These are phyloP conservation scores for Phytophthora litchii DNA, from an alignment of 352 stramenopile species.

Conservation along the genomic window DNA sequence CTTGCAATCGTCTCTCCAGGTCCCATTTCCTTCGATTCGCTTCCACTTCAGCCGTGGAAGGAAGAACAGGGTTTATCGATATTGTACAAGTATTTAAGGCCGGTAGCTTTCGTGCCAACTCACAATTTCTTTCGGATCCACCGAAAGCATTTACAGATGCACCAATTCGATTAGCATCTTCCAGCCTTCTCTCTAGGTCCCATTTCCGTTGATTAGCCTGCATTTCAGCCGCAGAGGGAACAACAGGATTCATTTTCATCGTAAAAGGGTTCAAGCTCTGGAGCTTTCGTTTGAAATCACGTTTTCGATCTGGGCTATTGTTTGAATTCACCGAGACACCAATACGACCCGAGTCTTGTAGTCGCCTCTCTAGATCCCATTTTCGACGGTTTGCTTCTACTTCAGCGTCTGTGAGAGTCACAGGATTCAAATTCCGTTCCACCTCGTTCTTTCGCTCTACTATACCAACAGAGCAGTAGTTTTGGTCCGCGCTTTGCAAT, in stretches of 20 bases:
- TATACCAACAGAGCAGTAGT: neutral
- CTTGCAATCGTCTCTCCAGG: slow-evolving; percentile 30
- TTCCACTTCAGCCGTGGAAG: slow-evolving; percentile 28
- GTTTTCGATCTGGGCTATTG: slow-evolving; percentile 2
- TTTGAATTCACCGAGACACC: neutral
- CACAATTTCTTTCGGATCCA: slow-evolving; percentile 2
- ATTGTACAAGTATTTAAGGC: slow-evolving; percentile 13
- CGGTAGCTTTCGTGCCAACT: slow-evolving; percentile 20
- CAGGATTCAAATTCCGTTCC: slow-evolving; percentile 13
- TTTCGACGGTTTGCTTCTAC: slow-evolving; percentile 27
- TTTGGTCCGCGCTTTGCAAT: slow-evolving; percentile 17
- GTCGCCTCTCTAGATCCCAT: slow-evolving; percentile 26
- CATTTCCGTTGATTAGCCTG: slow-evolving; percentile 33
- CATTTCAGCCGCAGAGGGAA: slow-evolving; percentile 24
- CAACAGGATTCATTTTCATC: slow-evolving; percentile 14
- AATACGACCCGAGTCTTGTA: slow-evolving; percentile 14
- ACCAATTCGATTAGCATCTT: slow-evolving; percentile 14
- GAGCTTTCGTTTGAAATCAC: slow-evolving; percentile 20
- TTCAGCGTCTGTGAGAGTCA: slow-evolving; percentile 13
- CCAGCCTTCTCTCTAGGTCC: slow-evolving; percentile 25
- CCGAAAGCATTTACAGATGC: neutral
- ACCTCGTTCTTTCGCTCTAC: slow-evolving; percentile 6
- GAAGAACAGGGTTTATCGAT: slow-evolving; percentile 10
- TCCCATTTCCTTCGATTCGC: slow-evolving; percentile 33
- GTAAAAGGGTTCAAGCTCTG: slow-evolving; percentile 22